phyloP scores from a whole-genome alignment of 768 basidiomycete species.

The Lentinula lateritia region DNA sequence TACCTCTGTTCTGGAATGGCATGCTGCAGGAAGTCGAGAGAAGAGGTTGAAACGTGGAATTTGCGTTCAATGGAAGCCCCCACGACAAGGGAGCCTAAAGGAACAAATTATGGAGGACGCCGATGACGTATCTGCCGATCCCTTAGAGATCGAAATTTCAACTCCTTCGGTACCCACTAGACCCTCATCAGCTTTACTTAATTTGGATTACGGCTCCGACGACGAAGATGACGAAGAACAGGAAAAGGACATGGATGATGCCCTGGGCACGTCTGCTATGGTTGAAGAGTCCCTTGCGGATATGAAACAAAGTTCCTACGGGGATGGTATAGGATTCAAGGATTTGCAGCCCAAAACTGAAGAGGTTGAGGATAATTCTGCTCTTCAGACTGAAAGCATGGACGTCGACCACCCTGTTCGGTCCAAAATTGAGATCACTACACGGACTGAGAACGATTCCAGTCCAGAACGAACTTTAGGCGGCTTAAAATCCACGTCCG shows the following conservation, averaged over 20 bases:
- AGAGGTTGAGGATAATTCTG: conserved; percentile 54
- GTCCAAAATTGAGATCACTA: conserved; percentile 15
- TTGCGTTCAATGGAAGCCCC: conserved; percentile 58
- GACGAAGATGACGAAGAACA: conserved; percentile 60
- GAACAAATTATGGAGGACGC: conserved; percentile 34
- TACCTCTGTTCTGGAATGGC: conserved; percentile 83
- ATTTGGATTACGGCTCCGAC: conserved; percentile 56
- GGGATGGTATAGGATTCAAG: conserved; percentile 19
- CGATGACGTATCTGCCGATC: conserved; percentile 12
- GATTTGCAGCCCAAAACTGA: conserved; percentile 31
- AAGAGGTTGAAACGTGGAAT: conserved; percentile 63
- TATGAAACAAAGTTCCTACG: conserved; percentile 29
- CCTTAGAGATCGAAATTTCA: conserved; percentile 17
- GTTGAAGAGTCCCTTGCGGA: conserved; percentile 58
- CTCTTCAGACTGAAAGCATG: conserved; percentile 24
- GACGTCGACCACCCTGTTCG: conserved; percentile 19
- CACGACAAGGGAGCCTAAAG: conserved; percentile 26
- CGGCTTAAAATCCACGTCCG: conserved; percentile 52
- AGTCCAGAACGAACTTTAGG: neutral
- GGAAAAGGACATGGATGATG: conserved; percentile 54
- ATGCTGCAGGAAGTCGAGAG: conserved; percentile 59
- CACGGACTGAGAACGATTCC: conserved; percentile 13
- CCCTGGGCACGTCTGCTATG: conserved; percentile 45
- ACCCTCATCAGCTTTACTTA: conserved; percentile 23
- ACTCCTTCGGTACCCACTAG: neutral